Conservation (phyloP, 805 yeast genomes). For the Myxozyma nipponensis region DNA sequence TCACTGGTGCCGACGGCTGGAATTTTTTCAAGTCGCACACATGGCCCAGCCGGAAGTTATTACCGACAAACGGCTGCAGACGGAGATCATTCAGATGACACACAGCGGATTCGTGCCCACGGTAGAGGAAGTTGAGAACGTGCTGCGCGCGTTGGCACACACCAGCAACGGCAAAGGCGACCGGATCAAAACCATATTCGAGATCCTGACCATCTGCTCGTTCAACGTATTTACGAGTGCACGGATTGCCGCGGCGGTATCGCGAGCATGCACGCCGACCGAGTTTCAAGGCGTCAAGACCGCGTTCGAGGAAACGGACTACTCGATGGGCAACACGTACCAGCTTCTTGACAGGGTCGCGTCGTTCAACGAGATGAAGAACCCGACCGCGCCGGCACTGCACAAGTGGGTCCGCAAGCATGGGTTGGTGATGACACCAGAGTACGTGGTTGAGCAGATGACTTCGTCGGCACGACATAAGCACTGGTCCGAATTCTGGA, state of each 20-base stretch:
- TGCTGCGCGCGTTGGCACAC: constrained; percentile 34
- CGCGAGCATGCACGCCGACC: constrained; percentile 18
- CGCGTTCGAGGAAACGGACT: constrained; percentile 14
- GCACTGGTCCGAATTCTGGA: constrained; percentile 35
- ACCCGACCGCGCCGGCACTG: not conserved
- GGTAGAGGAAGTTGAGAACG: constrained; percentile 32
- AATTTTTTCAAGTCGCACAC: constrained; percentile 32
- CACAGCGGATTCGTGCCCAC: constrained; percentile 34
- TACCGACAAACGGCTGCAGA: constrained; percentile 29
- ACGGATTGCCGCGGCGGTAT: not conserved
- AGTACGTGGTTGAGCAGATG: constrained; percentile 30
- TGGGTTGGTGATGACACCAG: constrained; percentile 16
- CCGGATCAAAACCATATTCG: not conserved
- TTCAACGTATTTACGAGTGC: not conserved
- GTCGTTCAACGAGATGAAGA: not conserved
- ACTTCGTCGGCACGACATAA: constrained; percentile 32
- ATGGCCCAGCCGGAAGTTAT: constrained; percentile 27
- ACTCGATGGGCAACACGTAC: constrained; percentile 14
- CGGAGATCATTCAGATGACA: constrained; percentile 33
- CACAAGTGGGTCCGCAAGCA: not conserved
- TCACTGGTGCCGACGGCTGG: constrained; percentile 35
- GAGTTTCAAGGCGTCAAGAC: constrained; percentile 25
- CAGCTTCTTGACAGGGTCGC: not conserved
- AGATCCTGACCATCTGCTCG: not conserved
- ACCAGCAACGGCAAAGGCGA: constrained; percentile 21